Conservation (phyloP, 2,329 filamentous ascomycete species). For the Dendryphion nanum region DNA sequence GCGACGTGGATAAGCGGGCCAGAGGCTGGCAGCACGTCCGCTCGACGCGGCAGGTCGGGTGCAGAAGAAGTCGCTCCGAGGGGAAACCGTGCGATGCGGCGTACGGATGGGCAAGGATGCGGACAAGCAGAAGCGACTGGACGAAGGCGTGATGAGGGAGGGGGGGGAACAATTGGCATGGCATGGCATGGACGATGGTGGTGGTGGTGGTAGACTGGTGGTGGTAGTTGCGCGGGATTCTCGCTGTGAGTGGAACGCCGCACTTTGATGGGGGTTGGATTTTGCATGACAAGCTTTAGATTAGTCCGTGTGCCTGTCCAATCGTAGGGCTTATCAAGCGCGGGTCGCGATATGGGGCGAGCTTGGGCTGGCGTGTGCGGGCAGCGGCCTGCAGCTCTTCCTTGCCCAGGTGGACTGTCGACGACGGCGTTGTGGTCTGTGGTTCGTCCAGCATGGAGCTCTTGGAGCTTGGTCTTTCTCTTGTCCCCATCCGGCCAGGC, state of each 20-base stretch:
- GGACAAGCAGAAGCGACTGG: slow-evolving; percentile 33
- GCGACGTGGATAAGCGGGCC: too few relatives aligned
- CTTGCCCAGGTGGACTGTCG: too few relatives aligned
- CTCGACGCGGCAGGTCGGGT: slow-evolving; percentile 33
- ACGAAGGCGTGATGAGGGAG: slow-evolving; percentile 18
- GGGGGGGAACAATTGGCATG: too few relatives aligned
- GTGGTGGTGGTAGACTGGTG: too few relatives aligned
- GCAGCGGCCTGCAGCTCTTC: too few relatives aligned
- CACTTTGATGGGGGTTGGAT: slow-evolving; percentile 25
- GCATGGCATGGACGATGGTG: too few relatives aligned
- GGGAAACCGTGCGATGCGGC: slow-evolving; percentile 29
- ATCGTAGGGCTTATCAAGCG: slow-evolving; percentile 19
- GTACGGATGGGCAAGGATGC: slow-evolving; percentile 19
- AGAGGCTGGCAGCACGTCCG: too few relatives aligned
- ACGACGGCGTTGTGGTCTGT: too few relatives aligned
- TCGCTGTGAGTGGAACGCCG: slow-evolving; percentile 28
- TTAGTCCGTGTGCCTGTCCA: slow-evolving; percentile 21
- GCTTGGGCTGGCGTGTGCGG: slow-evolving; percentile 14
- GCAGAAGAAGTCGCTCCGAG: slow-evolving; percentile 22
- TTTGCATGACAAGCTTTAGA: slow-evolving; percentile 39
- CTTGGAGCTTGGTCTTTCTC: too few relatives aligned
- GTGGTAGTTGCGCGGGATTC: slow-evolving; percentile 25
- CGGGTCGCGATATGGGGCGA: slow-evolving; percentile 13
- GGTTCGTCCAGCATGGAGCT: too few relatives aligned
- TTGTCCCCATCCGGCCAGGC: too few relatives aligned